These are phyloP conservation scores for Nakazawaea ernobii DNA, from an alignment of 805 yeast species.

Conservation along the genomic window DNA sequence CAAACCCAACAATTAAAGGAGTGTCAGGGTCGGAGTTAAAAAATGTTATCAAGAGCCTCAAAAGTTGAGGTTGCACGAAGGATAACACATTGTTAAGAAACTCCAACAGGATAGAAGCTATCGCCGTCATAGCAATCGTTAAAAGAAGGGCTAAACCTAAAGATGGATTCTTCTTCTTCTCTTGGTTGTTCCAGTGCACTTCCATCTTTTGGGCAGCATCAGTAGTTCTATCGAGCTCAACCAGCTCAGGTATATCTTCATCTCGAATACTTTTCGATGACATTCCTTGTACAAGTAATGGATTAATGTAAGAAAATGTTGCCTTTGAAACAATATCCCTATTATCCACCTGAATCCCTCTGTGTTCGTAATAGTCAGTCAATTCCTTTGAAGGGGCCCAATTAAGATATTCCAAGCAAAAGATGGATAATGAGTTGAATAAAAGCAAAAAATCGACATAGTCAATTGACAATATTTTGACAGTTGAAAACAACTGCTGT, in stretches of 20 bases:
- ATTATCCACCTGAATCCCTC: conserved; percentile 20
- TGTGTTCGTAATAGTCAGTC: conserved; percentile 24
- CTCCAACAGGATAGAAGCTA: conserved; percentile 30
- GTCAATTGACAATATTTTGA: conserved; percentile 15
- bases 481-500: conserved; percentile 9
- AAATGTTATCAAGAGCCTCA: conserved; percentile 41
- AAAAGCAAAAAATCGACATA: conserved; percentile 36
- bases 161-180: conserved; percentile 21
- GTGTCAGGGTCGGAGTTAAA: conserved; percentile 30
- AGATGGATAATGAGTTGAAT: conserved; percentile 25
- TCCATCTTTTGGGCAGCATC: conserved; percentile 25
- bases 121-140: conserved; percentile 32
- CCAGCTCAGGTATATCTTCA: conserved; percentile 37
- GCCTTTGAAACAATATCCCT: conserved; percentile 69
- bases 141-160: conserved; percentile 28
- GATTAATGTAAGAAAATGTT: conserved; percentile 90
- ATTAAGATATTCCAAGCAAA: conserved; percentile 28
- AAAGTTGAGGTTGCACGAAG: conserved; percentile 53
- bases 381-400: conserved; percentile 38
- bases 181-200: conserved; percentile 30
- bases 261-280: conserved; percentile 22
- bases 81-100: conserved; percentile 31
- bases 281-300: conserved; percentile 67
- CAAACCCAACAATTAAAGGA: conserved; percentile 53
- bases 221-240: conserved; percentile 28